Percentiles rank a stretch among this genome's conserved stretches.
phyloP scores from a whole-genome alignment of 495 filamentous ascomycete species.

The Annulohypoxylon nitens region DNA sequence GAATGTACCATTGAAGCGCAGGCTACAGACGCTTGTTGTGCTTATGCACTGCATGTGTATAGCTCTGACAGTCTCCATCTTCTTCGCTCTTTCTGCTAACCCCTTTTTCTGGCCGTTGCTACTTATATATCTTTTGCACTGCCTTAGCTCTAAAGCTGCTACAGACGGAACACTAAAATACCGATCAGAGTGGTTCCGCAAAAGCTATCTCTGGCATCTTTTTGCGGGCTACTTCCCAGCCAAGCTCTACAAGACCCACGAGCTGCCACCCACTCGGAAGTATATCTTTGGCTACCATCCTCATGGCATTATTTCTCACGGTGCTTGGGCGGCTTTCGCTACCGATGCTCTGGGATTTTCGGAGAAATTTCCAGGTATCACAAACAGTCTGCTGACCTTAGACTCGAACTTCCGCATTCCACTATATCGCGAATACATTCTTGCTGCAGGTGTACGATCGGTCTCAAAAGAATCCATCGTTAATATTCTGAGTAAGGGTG shows the following conservation, averaged over 20 bases:
- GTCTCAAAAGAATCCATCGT: constrained; percentile 93
- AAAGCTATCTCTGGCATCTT: constrained; percentile 83
- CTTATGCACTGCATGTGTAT: constrained; percentile 88
- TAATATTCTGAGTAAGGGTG: constrained; percentile 83
- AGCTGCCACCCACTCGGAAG: constrained; percentile 85
- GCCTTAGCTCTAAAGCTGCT: constrained; percentile 80
- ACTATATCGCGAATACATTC: constrained; percentile 91
- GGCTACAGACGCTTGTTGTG: constrained; percentile 89
- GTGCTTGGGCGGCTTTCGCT: constrained; percentile 91
- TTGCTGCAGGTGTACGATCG: constrained; percentile 85
- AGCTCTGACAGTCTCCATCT: constrained; percentile 77
- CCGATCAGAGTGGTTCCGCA: constrained; percentile 79
- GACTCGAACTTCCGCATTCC: constrained; percentile 96
- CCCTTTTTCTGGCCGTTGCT: constrained; percentile 92
- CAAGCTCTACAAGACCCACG: constrained; percentile 82
- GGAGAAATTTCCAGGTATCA: constrained; percentile 94
- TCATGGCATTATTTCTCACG: constrained; percentile 96
- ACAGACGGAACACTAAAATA: constrained; percentile 78
- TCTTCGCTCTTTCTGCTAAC: constrained; percentile 92
- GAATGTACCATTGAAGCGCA: constrained; percentile 85
- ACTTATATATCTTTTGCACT: constrained; percentile 89
- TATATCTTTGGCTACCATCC: constrained; percentile 99
- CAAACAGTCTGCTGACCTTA: constrained; percentile 89
- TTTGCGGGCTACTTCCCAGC: constrained; percentile 96
- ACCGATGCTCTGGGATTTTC: constrained; percentile 93